Evolutionary conservation across 257 asterid genomes (phyloP), one percentile per base, ranked within the genome.

Genomic region (Solanum medicagineum): DNA sequence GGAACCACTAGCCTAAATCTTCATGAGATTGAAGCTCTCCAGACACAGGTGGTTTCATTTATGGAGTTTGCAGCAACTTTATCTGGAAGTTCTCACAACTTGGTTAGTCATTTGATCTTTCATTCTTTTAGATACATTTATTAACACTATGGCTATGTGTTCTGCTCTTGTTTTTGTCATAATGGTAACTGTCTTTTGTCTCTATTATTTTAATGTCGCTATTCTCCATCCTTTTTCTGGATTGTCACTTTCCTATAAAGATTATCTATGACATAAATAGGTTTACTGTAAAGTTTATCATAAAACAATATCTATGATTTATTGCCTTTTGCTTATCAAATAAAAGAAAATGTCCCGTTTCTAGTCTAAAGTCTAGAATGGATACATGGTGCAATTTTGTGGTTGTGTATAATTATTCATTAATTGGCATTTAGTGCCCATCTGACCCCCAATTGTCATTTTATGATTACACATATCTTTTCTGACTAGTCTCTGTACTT

Each of bases 31-130:
- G 97, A 91, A 88, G 86, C 63, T 89, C 90, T 95, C 80, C 98
- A 93, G 87, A 89, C 88, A 74, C 97, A 95, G 92, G 97, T 93
- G 40, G 86, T 97, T 85, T 91, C 93, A 74, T 93, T 97, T 83
- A 66, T 95, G 91, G 97, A 95, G 89, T 92, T 92, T 83, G 97
- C 97, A 54, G 98, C 98, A 73, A 93, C 96, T 90, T 91, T 92
- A 86, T 90, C 90, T 85, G 98, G 93, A 89, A 93, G 88, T 90
- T 89, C 97, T 83, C 94, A 97, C 87, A 97, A 97, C 94, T 88
- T 97, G 99, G 99, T 96, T 85, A 82, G 97, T 89, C 89, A 88
- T 81, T 86, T 85, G 88, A 86, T 85, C 86, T 86, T 77, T 84
- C 15, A 12, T 60, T 82, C n/a, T 86, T 87, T 60, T 24, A 2